Percentiles rank a stretch among this genome's conserved stretches.
Conservation (phyloP, 805 yeast genomes). For the Barnettozyma sucrosica region DNA sequence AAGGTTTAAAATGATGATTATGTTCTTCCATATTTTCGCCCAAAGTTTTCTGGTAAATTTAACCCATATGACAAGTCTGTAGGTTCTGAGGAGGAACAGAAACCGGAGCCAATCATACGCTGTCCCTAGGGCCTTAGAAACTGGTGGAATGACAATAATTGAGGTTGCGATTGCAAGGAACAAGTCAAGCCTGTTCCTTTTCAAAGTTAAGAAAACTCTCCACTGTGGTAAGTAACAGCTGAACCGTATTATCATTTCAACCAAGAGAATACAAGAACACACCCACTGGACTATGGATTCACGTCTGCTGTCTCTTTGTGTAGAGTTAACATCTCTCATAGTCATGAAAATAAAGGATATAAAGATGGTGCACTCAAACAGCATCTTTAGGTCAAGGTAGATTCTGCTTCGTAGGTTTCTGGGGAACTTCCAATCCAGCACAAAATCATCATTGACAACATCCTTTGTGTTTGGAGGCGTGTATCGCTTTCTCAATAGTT, state of each 20-base stretch:
- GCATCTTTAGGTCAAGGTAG: constrained; percentile 28
- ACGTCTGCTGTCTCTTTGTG: constrained; percentile 20
- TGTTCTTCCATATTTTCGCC: constrained; percentile 63
- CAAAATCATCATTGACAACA: constrained; percentile 27
- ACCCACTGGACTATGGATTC: constrained; percentile 40
- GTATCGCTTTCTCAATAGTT: constrained; percentile 40
- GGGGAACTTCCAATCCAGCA: constrained; percentile 23
- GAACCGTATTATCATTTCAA: constrained; percentile 54
- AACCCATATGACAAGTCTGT: constrained; percentile 58
- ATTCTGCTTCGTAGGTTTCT: constrained; percentile 25
- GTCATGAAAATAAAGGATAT: constrained; percentile 47
- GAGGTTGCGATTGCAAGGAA: constrained; percentile 54
- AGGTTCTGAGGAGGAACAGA: constrained; percentile 72
- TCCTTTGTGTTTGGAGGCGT: constrained; percentile 24
- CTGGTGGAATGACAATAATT: constrained; percentile 48
- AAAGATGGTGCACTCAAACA: constrained; percentile 31
- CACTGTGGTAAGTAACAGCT: constrained; percentile 44
- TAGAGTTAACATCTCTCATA: constrained; percentile 31
- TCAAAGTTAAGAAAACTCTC: constrained; percentile 46
- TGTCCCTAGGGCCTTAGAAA: constrained; percentile 42
- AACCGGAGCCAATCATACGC: constrained; percentile 77
- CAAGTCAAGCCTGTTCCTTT: constrained; percentile 50
- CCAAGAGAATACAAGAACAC: constrained; percentile 40
- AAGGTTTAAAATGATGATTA: constrained; percentile 60
- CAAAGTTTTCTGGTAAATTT: constrained; percentile 60